A percentile compares a stretch with the other conserved stretches of the same genome.
Conservation (phyloP, 805 yeast species). For the Metschnikowia koreensis region DNA sequence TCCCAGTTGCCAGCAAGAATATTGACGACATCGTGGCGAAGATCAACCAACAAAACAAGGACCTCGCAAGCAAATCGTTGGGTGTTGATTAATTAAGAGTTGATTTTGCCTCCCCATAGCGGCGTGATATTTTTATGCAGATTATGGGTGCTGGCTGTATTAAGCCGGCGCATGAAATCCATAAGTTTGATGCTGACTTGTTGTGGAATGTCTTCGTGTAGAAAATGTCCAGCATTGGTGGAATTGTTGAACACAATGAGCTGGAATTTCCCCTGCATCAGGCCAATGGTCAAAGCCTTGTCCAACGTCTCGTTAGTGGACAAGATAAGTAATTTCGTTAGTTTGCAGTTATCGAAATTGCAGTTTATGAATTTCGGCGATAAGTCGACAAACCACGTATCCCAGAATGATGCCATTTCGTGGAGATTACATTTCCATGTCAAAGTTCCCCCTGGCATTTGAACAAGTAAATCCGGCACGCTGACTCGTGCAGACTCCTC, state of each 20-base stretch:
- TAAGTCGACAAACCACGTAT: slow-evolving; percentile 73
- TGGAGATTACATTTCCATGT: slow-evolving; percentile 67
- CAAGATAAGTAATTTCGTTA: slow-evolving; percentile 68
- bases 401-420: slow-evolving; percentile 70
- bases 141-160: slow-evolving; percentile 30
- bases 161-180: slow-evolving; percentile 50
- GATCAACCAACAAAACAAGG: slow-evolving; percentile 44
- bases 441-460: slow-evolving; percentile 15
- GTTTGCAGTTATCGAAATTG: slow-evolving; percentile 17
- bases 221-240: slow-evolving; percentile 71
- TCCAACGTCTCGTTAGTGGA: slow-evolving; percentile 92
- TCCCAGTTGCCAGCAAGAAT: slow-evolving; percentile 84
- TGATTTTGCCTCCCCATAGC: slow-evolving; percentile 36
- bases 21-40: slow-evolving; percentile 74
- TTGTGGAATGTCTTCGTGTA: slow-evolving; percentile 87
- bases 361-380: slow-evolving; percentile 49
- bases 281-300: slow-evolving; percentile 84
- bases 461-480: slow-evolving; percentile 64
- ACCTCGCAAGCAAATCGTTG: slow-evolving; percentile 28
- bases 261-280: slow-evolving; percentile 97
- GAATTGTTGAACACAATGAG: slow-evolving; percentile 68
- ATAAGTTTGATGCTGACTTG: slow-evolving; percentile 58
- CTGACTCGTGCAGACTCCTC: slow-evolving; percentile 65
- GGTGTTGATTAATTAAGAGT: slow-evolving; percentile 42
- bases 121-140: slow-evolving; percentile 33